A percentile compares a stretch with the other conserved stretches of the same genome.
Evolutionary conservation across 1,284 basidiomycete genomes (phyloP).

Genomic region (Pyrrhoderma noxium): DNA sequence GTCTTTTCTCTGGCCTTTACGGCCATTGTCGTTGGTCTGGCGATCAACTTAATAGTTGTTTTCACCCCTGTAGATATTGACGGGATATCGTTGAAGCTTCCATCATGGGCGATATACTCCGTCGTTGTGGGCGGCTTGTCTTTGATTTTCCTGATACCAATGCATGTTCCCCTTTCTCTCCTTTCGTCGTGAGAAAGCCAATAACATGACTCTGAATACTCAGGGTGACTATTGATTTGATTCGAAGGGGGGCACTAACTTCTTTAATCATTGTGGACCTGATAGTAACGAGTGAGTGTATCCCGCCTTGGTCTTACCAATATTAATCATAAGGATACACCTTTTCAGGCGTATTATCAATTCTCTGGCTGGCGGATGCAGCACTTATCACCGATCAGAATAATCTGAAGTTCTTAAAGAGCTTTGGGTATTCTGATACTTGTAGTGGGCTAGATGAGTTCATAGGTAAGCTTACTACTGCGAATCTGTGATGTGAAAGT

Average conservation of each 20-base stretch:
- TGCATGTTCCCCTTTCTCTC: constrained; percentile 9
- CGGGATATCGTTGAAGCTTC: neutral
- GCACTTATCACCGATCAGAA: constrained; percentile 1
- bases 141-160: constrained; percentile 12
- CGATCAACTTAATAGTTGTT: constrained; percentile 6
- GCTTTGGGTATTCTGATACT: constrained; percentile 3
- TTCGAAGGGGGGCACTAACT: constrained; percentile 18
- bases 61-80: constrained; percentile 5
- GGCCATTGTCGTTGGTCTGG: constrained; percentile 12
- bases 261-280: constrained; percentile 18
- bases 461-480: constrained; percentile 4
- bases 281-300: constrained; percentile 6
- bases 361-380: constrained; percentile 13
- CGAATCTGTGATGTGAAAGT: too few relatives aligned
- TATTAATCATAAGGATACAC: neutral
- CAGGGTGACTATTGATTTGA: constrained; percentile 18
- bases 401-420: constrained; percentile 1
- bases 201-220: neutral
- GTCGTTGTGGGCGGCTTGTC: constrained; percentile 13
- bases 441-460: constrained; percentile 7
- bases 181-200: neutral
- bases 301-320: neutral
- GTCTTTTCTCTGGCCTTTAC: constrained; percentile 10
- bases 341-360: constrained; percentile 7
- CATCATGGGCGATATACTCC: constrained; percentile 7